A percentile compares a stretch with the other conserved stretches of the same genome.
phyloP scores from a whole-genome alignment of 2,329 filamentous ascomycete genomes.

The Colletotrichum truncatum region DNA sequence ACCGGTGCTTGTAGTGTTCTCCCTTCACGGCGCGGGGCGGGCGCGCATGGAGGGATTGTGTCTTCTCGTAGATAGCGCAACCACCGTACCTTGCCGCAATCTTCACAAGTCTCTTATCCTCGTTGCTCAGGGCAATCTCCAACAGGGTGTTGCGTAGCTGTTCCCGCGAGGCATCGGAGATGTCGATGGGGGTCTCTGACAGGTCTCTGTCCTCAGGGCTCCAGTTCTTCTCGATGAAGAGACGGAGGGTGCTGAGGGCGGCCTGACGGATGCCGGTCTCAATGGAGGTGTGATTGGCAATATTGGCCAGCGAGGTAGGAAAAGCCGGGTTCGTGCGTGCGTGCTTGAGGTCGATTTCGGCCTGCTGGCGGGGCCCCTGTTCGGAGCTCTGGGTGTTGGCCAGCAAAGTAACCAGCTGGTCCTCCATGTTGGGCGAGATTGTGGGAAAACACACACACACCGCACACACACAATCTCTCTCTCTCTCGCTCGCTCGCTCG shows the following conservation, averaged over 20 bases:
- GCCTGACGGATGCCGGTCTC: constrained; percentile 82
- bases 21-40: not conserved
- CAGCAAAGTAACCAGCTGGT: constrained; percentile 89
- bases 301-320: constrained; percentile 80
- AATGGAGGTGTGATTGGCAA: constrained; percentile 80
- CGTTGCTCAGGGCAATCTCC: constrained; percentile 77
- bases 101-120: constrained; percentile 87
- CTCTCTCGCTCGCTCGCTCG: too few relatives aligned
- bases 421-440: constrained; percentile 73
- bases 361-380: constrained; percentile 82
- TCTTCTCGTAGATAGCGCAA: constrained; percentile 6
- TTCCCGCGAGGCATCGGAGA: constrained; percentile 77
- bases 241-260: constrained; percentile 81
- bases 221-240: constrained; percentile 88
- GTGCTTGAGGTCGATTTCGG: constrained; percentile 82
- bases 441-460: not conserved
- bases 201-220: constrained; percentile 77
- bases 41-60: not conserved
- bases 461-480: too few relatives aligned
- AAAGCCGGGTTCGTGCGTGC: constrained; percentile 77
- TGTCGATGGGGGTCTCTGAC: constrained; percentile 67
- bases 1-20: not conserved
- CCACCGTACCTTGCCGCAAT: constrained; percentile 77
- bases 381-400: constrained; percentile 84
- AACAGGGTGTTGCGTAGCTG: constrained; percentile 79